Evolutionary conservation across 371 early-diverging fungal genomes (phyloP).

Genomic region (Mortierella sp.): DNA sequence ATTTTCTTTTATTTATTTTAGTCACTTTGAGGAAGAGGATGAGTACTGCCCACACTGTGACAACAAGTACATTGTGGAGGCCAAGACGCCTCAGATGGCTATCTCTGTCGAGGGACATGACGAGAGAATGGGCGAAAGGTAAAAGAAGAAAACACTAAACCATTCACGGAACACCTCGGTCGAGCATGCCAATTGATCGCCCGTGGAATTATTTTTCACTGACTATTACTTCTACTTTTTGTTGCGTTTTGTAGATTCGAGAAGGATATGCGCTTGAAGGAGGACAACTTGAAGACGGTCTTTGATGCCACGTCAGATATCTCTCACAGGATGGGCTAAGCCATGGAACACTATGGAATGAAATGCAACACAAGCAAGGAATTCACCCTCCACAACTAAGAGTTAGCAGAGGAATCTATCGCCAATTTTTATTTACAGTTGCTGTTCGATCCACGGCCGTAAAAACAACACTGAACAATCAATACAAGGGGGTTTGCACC

Average conservation of each 20-base stretch:
- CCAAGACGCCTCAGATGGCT: conserved; percentile 85
- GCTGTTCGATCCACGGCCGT: background rate
- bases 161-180: background rate
- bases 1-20: conserved; percentile 33
- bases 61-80: conserved; percentile 96
- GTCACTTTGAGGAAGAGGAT: conserved; percentile 93
- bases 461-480: background rate
- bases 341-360: too few species aligned
- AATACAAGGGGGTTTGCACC: background rate
- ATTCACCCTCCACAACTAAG: background rate
- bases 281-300: conserved; percentile 38
- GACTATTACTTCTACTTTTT: background rate
- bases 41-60: conserved; percentile 99
- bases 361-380: background rate
- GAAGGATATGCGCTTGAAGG: conserved; percentile 53
- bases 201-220: background rate
- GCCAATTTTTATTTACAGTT: too few species aligned
- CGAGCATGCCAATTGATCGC: background rate
- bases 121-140: conserved; percentile 79
- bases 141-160: conserved; percentile 9
- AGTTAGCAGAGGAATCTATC: too few species aligned
- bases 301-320: conserved; percentile 38
- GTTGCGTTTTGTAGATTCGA: conserved; percentile 30
- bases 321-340: conserved; percentile 42
- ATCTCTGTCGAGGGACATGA: conserved; percentile 95